Evolutionary conservation across 2,329 filamentous ascomycete genomes (phyloP), one percentile per base, ranked within the genome.

Genomic region (Coniochaeta pulveracea): DNA sequence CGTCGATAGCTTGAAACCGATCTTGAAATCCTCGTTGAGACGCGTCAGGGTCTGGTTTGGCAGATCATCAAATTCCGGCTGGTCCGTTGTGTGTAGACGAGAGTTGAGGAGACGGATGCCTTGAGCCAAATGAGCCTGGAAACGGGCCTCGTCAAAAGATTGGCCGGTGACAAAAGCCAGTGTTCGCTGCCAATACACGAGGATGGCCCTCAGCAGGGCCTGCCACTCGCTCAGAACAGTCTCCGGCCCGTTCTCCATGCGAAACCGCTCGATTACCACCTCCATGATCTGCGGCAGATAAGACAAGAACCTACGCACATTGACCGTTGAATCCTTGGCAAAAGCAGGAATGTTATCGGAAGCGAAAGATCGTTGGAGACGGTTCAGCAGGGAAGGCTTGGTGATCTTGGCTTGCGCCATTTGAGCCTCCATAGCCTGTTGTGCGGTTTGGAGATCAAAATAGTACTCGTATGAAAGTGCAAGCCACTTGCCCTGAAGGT

Each of bases 1-100:
- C 3, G 80, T 86, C 0, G 65, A 76, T 10, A 93, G 59, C 35
- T 76, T 75, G 58, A 86, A 88, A 2, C 74, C 76, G 11, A 73
- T 67, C 16, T 72, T 66, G 47, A 93, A 89, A 32, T 66, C 66
- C 24, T 58, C 58, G 26, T 66, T 56, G 3, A 79, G 47, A 5
- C 55, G 60, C 1, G 54, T 46, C 2, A 62, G 43, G 22, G 72
- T 48, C 8, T 49, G 41, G 2, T 47, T 44, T 4, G 62, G 47
- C n/a, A 74, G 55, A 2, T 57, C 48, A 3, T 45, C 49, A 21
- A 54, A 46, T n/a, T 40, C 48, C 2, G 37, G 36, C 7, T 53
- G 44, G 7, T 46, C 44, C 2, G 40, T 23, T 3, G 46, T 39
- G 3, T 41, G 39, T 4, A 57, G 33, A 15, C 55, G 50, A 3